These are phyloP conservation scores for Apodospora peruviana DNA, from an alignment of 495 filamentous ascomycete species.

Conservation along the genomic window DNA sequence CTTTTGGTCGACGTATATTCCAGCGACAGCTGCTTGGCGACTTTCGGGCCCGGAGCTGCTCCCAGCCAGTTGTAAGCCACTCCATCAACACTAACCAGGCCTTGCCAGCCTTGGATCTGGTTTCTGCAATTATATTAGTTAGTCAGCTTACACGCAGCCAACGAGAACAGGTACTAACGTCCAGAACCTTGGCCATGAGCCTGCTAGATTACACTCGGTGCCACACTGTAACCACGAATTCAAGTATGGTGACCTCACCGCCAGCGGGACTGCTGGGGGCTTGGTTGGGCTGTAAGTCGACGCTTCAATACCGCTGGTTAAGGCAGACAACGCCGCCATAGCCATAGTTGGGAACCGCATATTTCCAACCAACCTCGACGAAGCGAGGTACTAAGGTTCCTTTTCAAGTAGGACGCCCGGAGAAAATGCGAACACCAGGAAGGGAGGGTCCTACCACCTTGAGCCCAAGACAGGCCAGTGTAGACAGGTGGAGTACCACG, in stretches of 20 bases:
- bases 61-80: conserved; percentile 59
- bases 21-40: conserved; percentile 44
- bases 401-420: too few relatives aligned
- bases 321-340: conserved; percentile 8
- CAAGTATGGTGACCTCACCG: conserved; percentile 25
- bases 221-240: conserved; percentile 27
- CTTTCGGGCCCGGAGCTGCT: conserved; percentile 46
- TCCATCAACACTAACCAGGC: conserved; percentile 53
- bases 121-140: conserved; percentile 57
- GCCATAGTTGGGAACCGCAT: neutral
- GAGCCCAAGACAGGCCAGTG: too few relatives aligned
- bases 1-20: conserved; percentile 85
- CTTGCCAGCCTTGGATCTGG: conserved; percentile 69
- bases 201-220: conserved; percentile 17
- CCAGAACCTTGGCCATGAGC: conserved; percentile 23
- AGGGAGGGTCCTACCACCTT: too few relatives aligned
- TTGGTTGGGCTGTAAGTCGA: conserved; percentile 15
- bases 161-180: conserved; percentile 15
- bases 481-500: too few relatives aligned
- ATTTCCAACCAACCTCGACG: neutral
- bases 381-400: too few relatives aligned
- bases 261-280: conserved; percentile 21
- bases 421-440: too few relatives aligned
- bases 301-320: conserved; percentile 4
- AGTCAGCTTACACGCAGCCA: conserved; percentile 20